These are phyloP conservation scores for Blastobotrys proliferans DNA, from an alignment of 1,139 yeast genomes.

Conservation along the genomic window DNA sequence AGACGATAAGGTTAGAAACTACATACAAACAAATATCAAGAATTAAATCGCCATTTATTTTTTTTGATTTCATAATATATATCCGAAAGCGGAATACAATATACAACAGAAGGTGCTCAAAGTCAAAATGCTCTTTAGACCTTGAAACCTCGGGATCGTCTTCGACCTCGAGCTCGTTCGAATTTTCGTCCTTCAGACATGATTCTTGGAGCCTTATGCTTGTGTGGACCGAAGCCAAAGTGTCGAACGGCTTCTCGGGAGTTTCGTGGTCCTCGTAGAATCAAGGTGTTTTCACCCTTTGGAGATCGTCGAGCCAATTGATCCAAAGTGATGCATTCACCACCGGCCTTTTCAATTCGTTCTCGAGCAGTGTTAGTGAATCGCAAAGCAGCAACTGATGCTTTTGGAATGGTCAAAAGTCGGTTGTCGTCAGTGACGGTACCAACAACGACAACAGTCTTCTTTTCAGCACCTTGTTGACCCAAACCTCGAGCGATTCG, in stretches of 20 bases:
- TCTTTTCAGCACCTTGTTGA: slow-evolving; percentile 81
- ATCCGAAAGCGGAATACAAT: background rate
- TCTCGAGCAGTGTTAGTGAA: slow-evolving; percentile 99
- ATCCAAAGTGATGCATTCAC: slow-evolving; percentile 98
- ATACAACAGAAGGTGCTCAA: background rate
- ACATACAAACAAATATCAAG: slow-evolving; percentile 5
- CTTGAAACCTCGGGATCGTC: slow-evolving; percentile 99
- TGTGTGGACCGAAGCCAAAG: slow-evolving; percentile 99
- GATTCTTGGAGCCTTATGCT: slow-evolving; percentile 99
- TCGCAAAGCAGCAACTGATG: slow-evolving; percentile 98
- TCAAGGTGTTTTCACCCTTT: slow-evolving; percentile 97
- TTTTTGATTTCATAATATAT: background rate
- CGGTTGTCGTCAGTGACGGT: slow-evolving; percentile 98
- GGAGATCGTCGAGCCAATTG: slow-evolving; percentile 99
- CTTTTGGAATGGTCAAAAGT: slow-evolving; percentile 89
- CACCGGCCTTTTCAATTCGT: slow-evolving; percentile 96
- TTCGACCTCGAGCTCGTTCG: slow-evolving; percentile 99
- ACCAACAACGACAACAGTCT: slow-evolving; percentile 97
- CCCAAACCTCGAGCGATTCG: slow-evolving; percentile 81
- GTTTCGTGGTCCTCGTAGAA: slow-evolving; percentile 98
- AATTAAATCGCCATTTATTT: background rate
- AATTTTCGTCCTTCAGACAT: slow-evolving; percentile 97
- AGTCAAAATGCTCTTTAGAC: slow-evolving; percentile 72
- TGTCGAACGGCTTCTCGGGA: slow-evolving; percentile 99
- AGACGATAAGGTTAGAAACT: slow-evolving; percentile 53